Evolutionary conservation across 2,329 filamentous ascomycete species (phyloP).

Genomic region (Diplodia corticola): DNA sequence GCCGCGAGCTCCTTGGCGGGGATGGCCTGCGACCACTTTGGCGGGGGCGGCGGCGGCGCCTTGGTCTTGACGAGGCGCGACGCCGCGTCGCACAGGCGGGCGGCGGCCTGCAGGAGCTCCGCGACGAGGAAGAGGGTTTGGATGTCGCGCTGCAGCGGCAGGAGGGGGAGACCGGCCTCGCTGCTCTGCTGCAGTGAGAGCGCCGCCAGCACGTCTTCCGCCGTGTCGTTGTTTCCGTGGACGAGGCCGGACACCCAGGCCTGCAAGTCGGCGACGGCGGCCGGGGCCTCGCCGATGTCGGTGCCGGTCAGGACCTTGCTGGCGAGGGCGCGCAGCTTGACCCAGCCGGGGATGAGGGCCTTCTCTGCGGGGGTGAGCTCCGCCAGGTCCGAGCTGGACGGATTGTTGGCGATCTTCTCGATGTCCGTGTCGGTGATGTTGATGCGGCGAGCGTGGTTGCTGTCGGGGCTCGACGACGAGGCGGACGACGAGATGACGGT

Average conservation of each 20-base stretch:
- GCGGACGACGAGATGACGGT: conserved; percentile 5
- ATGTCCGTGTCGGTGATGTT: background rate
- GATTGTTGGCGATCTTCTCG: conserved; percentile 12
- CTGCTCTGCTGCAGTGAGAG: background rate
- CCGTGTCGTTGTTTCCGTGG: background rate
- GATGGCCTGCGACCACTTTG: conserved; percentile 8
- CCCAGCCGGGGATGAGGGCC: conserved; percentile 19
- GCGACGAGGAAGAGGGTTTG: conserved; percentile 26
- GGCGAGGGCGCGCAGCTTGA: conserved; percentile 17
- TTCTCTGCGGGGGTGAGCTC: conserved; percentile 15
- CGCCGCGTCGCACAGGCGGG: conserved; percentile 19
- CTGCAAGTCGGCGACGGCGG: background rate
- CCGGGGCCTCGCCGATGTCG: background rate
- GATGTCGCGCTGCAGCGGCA: conserved; percentile 2
- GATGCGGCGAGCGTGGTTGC: background rate
- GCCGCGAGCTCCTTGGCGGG: conserved; percentile 15
- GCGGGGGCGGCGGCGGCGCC: no score
- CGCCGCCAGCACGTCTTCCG: background rate
- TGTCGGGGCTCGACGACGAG: background rate
- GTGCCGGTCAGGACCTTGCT: conserved; percentile 9
- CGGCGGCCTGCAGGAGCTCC: conserved; percentile 28
- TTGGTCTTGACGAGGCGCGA: conserved; percentile 15
- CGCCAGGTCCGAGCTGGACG: conserved; percentile 2
- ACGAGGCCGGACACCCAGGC: conserved; percentile 7
- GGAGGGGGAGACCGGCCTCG: background rate